Evolutionary conservation across 2,329 filamentous ascomycete species (phyloP).

Genomic region (Calonectria ilicicola): DNA sequence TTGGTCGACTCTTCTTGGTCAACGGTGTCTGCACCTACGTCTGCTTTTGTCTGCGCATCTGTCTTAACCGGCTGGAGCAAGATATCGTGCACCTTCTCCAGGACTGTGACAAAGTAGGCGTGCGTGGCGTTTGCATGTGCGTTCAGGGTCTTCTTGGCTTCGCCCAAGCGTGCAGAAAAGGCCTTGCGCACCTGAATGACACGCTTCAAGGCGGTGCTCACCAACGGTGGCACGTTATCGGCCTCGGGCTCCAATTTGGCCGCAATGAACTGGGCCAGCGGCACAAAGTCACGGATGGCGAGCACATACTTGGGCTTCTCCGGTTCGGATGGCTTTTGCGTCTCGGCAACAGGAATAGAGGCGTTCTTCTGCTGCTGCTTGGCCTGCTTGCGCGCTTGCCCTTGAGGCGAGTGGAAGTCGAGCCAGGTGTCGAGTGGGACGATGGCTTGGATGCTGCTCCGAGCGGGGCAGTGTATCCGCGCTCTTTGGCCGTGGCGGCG

Average conservation of each 20-base stretch:
- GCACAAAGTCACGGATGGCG: slow-evolving; percentile 10
- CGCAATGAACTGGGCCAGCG: slow-evolving; percentile 2
- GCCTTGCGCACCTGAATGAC: background rate
- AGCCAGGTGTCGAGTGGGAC: background rate
- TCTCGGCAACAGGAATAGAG: too few species aligned
- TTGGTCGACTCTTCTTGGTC: background rate
- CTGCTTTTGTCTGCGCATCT: too few species aligned
- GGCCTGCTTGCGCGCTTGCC: slow-evolving; percentile 38
- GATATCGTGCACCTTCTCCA: slow-evolving; percentile 1
- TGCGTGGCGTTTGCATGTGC: background rate
- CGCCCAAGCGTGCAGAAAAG: background rate
- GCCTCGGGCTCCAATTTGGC: background rate
- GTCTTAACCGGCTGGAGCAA: background rate
- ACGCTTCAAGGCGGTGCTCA: background rate
- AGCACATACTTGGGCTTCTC: background rate
- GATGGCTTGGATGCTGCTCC: background rate
- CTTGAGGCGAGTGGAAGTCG: slow-evolving; percentile 33
- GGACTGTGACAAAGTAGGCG: background rate
- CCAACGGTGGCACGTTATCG: background rate
- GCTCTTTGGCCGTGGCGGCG: background rate
- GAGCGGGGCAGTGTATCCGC: background rate
- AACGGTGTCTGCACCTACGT: too few species aligned
- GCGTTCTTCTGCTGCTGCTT: background rate
- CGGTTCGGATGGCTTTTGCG: too few species aligned
- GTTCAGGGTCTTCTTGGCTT: background rate